Percentiles rank a stretch among this genome's conserved stretches.
These are phyloP conservation scores for Saturnispora galanensis DNA, from an alignment of 805 yeast genomes.

Conservation along the genomic window DNA sequence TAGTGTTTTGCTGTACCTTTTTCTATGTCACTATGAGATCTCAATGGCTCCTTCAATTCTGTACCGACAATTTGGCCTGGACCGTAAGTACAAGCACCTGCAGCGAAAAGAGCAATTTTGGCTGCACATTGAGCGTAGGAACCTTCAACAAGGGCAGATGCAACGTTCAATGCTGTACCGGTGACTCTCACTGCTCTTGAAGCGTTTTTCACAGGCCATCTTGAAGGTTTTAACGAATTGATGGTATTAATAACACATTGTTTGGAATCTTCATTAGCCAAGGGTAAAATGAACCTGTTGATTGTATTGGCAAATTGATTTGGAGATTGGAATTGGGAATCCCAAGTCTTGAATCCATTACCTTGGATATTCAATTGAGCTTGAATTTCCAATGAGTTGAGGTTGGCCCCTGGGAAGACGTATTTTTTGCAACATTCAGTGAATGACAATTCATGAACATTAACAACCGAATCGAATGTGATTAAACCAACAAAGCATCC, in stretches of 20 bases:
- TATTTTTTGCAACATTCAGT: conserved; percentile 61
- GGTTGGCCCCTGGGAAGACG: conserved; percentile 86
- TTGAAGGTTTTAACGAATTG: conserved; percentile 52
- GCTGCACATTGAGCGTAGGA: conserved; percentile 81
- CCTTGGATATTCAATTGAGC: conserved; percentile 29
- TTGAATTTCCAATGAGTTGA: conserved; percentile 32
- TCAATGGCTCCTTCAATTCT: conserved; percentile 87
- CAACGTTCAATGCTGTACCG: conserved; percentile 85
- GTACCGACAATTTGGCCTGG: conserved; percentile 93
- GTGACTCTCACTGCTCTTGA: conserved; percentile 85
- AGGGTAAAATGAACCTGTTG: conserved; percentile 28
- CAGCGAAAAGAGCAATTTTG: conserved; percentile 80
- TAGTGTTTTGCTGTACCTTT: conserved; percentile 81
- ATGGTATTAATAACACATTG: conserved; percentile 70
- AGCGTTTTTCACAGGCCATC: conserved; percentile 79
- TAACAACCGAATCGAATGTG: conserved; percentile 84
- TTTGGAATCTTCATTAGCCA: conserved; percentile 45
- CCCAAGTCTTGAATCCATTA: conserved; percentile 29
- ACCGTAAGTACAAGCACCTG: conserved; percentile 90
- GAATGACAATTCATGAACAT: conserved; percentile 68
- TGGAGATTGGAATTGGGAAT: conserved; percentile 30
- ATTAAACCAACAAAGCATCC: conserved; percentile 81
- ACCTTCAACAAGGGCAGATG: conserved; percentile 71
- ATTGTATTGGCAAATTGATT: conserved; percentile 23
- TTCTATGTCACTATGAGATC: conserved; percentile 96